Evolutionary conservation across 176 grass and related monocot genomes (phyloP), one percentile per base, ranked within the genome.

Genomic region (Tuctoria greenei): DNA sequence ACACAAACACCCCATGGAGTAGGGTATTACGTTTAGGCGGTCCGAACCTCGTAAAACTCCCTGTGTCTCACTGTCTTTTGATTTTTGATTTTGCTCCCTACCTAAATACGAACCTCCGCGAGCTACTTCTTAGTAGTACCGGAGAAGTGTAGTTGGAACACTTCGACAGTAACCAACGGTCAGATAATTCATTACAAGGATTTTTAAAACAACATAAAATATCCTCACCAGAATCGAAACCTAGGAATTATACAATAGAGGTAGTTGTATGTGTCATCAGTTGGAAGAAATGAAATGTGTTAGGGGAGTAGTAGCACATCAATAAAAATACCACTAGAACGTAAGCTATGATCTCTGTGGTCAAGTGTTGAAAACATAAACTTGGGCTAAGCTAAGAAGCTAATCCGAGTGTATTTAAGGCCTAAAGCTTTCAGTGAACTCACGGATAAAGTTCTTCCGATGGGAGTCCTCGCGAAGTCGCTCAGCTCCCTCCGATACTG

Each of bases 401-500:
- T 31, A 82, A 72, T 46, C 14, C 10, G 3, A 64, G 34, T 7
- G 2, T 75, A 39, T 35, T 64, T 18, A 66, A 52, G 60, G 5
- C 31, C 26, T 64, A 14, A 66, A 52, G 60, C 7, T 62, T 26
- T 34, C 39, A 87, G 66, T 41, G 10, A 78, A 90, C 95, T 99
- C 83, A 99, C 95, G 51, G 70, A 42, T 0, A 99, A 84, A 23
- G 72, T 73, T 88, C 76, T 88, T 35, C 95, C 89, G 24, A 99
- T 87, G 4, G 91, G 95, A 17, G 91, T 99, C 64, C 51, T 65
- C 37, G 83, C 67, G 70, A 90, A 92, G 75, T 79, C 84, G 65
- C 62, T 86, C 40, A 99, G 55, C 64, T 95, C 79, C 80, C 80
- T 88, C 73, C 77, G 78, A 72, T 99, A 99, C 95, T 99, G 85